phyloP scores from a whole-genome alignment of 2,329 filamentous ascomycete species.

The Ceratocystiopsis brevicomis region DNA sequence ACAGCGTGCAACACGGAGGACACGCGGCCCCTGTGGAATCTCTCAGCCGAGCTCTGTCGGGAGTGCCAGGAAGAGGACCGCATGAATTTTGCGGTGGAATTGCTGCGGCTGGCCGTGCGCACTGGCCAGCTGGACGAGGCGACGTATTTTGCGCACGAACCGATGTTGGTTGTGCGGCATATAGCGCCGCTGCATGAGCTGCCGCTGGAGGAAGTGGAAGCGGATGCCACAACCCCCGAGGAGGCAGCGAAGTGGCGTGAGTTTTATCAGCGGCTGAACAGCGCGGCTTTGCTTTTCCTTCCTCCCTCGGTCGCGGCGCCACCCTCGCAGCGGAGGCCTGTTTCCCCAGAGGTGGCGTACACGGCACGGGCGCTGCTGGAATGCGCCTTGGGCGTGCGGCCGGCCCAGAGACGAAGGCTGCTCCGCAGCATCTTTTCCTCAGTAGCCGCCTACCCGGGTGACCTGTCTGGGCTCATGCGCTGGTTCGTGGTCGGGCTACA shows the following conservation, averaged over 20 bases:
- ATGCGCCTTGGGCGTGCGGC: constrained; percentile 10
- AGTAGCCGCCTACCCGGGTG: constrained; percentile 11
- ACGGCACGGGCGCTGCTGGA: constrained; percentile 15
- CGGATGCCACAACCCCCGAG: not conserved
- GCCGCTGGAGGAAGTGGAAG: not conserved
- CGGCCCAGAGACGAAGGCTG: constrained; percentile 4
- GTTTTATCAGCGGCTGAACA: constrained; percentile 1
- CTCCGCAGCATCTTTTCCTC: constrained; percentile 17
- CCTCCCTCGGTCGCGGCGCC: not conserved
- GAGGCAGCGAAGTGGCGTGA: not conserved
- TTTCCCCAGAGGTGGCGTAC: constrained; percentile 4
- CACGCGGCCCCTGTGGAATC: constrained; percentile 6
- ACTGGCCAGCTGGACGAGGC: constrained; percentile 15
- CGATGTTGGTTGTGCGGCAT: constrained; percentile 16
- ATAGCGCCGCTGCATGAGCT: constrained; percentile 4
- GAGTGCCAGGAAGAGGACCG: constrained; percentile 15
- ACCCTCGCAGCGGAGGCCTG: not conserved
- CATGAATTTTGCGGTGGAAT: constrained; percentile 15
- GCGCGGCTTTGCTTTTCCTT: constrained; percentile 4
- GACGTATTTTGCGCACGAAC: constrained; percentile 18
- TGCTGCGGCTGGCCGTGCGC: constrained; percentile 14
- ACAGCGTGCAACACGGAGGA: not conserved
- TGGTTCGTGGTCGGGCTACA: constrained; percentile 17
- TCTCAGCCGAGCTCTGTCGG: constrained; percentile 15
- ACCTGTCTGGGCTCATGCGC: constrained; percentile 12